Evolutionary conservation across 305 asterid species (phyloP).

Genomic region (Fraxinus dipetala): DNA sequence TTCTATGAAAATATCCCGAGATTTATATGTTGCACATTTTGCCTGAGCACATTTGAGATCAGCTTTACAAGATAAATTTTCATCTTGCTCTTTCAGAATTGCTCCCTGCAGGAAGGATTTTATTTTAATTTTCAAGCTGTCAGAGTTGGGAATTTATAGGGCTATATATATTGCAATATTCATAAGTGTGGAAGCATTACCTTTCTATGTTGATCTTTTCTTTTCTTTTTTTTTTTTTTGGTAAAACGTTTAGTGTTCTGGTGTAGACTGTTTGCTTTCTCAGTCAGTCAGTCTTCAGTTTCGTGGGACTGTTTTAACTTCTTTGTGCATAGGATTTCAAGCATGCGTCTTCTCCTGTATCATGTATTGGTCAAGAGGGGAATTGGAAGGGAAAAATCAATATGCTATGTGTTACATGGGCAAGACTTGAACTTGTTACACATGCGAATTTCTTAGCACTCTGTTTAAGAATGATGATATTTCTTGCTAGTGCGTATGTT

Average conservation of each 20-base stretch:
- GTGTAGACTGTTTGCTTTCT: not conserved
- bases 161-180: not conserved
- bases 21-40: conserved; percentile 6
- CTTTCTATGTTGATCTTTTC: not conserved
- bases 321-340: not conserved
- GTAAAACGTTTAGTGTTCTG: not conserved
- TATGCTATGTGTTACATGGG: not conserved
- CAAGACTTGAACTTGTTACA: not conserved
- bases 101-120: not conserved
- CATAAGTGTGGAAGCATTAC: not conserved
- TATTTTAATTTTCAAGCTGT: not conserved
- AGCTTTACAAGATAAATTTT: not conserved
- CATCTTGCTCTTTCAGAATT: not conserved
- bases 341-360: not conserved
- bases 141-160: not conserved
- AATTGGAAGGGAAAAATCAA: not conserved
- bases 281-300: not conserved
- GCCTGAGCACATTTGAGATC: not conserved
- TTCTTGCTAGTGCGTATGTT: not conserved
- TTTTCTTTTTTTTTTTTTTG: not conserved
- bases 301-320: not conserved
- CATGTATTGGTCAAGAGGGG: not conserved
- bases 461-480: not conserved
- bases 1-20: not conserved
- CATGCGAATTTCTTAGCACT: not conserved